phyloP scores from a whole-genome alignment of 768 basidiomycete species.

The Tulasnella sp. region DNA sequence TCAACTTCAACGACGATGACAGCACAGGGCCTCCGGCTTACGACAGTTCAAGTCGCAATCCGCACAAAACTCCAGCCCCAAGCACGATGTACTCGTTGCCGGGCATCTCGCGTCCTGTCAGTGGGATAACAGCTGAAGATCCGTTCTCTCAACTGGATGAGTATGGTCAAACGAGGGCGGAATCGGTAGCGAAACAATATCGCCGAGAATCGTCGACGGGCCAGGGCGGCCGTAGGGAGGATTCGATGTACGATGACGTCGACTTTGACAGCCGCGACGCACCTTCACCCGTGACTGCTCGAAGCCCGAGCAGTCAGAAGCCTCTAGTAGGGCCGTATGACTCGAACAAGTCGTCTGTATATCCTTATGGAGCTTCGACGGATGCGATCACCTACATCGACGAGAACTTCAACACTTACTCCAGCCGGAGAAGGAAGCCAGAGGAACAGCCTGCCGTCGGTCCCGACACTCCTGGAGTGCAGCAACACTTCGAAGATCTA shows the following conservation, averaged over 20 bases:
- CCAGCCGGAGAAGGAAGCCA: slow-evolving; percentile 16
- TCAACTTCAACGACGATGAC: slow-evolving; percentile 13
- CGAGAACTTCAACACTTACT: slow-evolving; percentile 17
- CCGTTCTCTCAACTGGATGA: background rate
- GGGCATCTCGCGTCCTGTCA: background rate
- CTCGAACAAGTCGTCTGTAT: background rate
- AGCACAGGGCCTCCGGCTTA: background rate
- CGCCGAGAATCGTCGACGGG: background rate
- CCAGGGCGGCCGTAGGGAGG: background rate
- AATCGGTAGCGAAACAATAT: slow-evolving; percentile 6
- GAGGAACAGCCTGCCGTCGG: slow-evolving; percentile 18
- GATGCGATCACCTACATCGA: slow-evolving; percentile 18
- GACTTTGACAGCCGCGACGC: background rate
- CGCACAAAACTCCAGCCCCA: background rate
- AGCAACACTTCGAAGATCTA: slow-evolving; percentile 38
- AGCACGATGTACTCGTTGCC: slow-evolving; percentile 2
- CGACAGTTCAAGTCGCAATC: background rate
- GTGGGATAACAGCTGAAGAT: slow-evolving; percentile 5
- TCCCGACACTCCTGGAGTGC: slow-evolving; percentile 15
- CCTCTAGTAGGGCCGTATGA: background rate
- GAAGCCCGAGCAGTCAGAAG: background rate
- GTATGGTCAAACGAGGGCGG: slow-evolving; percentile 10
- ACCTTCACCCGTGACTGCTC: background rate
- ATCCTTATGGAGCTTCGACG: slow-evolving; percentile 2
- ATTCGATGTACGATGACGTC: background rate